Percentiles rank a stretch among this genome's conserved stretches.
Evolutionary conservation across 2,329 filamentous ascomycete genomes (phyloP).

Genomic region (Fonsecaea pedrosoi): DNA sequence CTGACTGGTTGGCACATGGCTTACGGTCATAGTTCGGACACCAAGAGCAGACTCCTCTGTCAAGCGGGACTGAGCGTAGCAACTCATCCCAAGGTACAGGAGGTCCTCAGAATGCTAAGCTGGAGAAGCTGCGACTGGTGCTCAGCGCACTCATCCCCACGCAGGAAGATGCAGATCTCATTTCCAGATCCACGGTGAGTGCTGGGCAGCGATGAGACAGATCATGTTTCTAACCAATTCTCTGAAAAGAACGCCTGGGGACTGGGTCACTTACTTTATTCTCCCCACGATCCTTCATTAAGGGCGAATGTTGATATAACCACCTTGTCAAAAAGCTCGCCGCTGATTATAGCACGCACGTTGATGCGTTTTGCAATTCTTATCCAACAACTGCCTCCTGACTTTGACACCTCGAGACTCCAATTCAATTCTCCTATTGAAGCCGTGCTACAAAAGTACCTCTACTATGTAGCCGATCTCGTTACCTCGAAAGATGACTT

Average conservation of each 20-base stretch:
- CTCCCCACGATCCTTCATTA: background rate
- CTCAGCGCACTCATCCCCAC: slow-evolving; percentile 12
- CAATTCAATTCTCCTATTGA: background rate
- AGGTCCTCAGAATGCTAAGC: background rate
- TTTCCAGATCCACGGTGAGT: slow-evolving; percentile 43
- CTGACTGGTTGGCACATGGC: background rate
- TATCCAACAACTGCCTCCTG: slow-evolving; percentile 55
- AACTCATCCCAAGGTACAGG: background rate
- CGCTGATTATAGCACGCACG: slow-evolving; percentile 50
- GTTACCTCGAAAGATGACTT: slow-evolving; percentile 51
- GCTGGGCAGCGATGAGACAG: slow-evolving; percentile 36
- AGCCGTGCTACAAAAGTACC: slow-evolving; percentile 43
- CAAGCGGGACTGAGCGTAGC: background rate
- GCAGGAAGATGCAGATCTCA: slow-evolving; percentile 44
- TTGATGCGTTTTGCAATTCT: slow-evolving; percentile 57
- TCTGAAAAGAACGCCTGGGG: slow-evolving; percentile 13
- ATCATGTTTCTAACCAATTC: slow-evolving; percentile 52
- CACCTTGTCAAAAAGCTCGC: slow-evolving; percentile 2
- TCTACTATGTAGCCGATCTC: slow-evolving; percentile 42
- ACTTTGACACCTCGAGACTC: slow-evolving; percentile 28
- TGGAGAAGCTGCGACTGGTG: slow-evolving; percentile 12
- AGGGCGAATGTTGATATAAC: background rate
- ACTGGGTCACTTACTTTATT: background rate
- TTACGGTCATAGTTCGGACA: slow-evolving; percentile 11
- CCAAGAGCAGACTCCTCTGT: slow-evolving; percentile 35